Base-by-base conservation (phyloP, 768 basidiomycete species). In the Tricholoma flavovirens region DNA sequence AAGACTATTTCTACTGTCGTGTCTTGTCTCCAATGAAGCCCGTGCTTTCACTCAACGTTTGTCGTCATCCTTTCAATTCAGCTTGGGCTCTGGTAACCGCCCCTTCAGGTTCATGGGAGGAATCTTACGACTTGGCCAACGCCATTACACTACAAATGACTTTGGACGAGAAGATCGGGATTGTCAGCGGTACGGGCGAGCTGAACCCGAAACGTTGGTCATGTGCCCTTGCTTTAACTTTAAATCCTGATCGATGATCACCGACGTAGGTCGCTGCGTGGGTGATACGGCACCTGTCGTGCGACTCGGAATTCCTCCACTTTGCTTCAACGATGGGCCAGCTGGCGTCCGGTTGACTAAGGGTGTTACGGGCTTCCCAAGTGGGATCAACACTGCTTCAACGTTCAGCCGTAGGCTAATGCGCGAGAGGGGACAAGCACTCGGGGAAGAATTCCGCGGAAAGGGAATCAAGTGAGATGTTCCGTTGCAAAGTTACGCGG, bases 391-490 rank as follows among this genome's bases (percentile, higher is more conserved):
- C 42, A 63, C 69, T 8, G 79, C 78, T 2, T 68, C 76, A 8
- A 78, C 78, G 9, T 83, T 81, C 63, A 81, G 87, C 66, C 75
- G 80, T 26, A 74, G 83, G 32, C 69, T 89, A 8, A 87, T 88
- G 75, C 77, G 81, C 50, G 75, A 77, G 33, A 75, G 87, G 46
- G 87, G 83, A 4, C 70, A 73, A 3, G 85, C 85, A 0, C 70
- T 90, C 59, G 88, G 82, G 3, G 73, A 81, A 53, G 88, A 91
- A 66, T 86, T 82, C 65, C 70, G 79, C n/a, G 83, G 77, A 11
- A 86, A 87, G 66, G 89, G 89, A 21, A 81, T 81, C 4, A 73
- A 77, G 77, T 77, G 45, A 21, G 5, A 3, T 35, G n/a, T 21
- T 38, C n/a, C 15, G 3, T 38, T 14, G 6, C n/a, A 14, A 6